Percentiles rank a stretch among this genome's conserved stretches.
Evolutionary conservation across 768 basidiomycete species (phyloP).

Genomic region (Naganishia friedmannii): DNA sequence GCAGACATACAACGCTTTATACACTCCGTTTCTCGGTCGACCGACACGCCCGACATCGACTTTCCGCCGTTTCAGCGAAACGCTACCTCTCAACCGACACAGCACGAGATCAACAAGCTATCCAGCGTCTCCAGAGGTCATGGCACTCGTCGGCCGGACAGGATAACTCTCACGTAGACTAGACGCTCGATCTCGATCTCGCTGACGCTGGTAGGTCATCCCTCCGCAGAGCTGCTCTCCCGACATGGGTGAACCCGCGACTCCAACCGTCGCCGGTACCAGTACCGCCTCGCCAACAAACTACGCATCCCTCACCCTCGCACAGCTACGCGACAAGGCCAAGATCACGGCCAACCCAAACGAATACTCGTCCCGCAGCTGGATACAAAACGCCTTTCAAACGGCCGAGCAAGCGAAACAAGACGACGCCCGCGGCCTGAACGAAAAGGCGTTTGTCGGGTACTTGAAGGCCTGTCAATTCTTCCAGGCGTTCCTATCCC

Average conservation of each 20-base stretch:
- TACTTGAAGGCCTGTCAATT: slow-evolving; percentile 32
- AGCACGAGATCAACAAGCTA: not conserved
- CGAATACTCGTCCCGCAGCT: slow-evolving; percentile 23
- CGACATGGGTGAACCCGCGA: not conserved
- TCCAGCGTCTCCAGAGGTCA: not conserved
- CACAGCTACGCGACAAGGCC: slow-evolving; percentile 26
- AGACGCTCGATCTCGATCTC: not conserved
- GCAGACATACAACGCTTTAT: too few relatives aligned
- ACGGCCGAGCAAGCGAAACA: slow-evolving; percentile 28
- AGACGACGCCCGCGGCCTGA: slow-evolving; percentile 21
- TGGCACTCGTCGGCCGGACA: not conserved
- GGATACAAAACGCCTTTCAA: slow-evolving; percentile 23
- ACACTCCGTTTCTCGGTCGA: too few relatives aligned
- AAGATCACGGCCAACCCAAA: slow-evolving; percentile 18
- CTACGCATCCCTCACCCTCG: slow-evolving; percentile 16
- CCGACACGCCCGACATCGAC: not conserved
- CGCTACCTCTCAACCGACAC: not conserved
- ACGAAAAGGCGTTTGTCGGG: slow-evolving; percentile 32
- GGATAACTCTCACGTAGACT: not conserved
- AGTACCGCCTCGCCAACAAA: not conserved
- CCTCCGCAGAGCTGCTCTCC: not conserved
- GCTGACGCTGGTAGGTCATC: not conserved
- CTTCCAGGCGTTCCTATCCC: slow-evolving; percentile 27
- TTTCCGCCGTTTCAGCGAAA: not conserved
- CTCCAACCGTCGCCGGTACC: not conserved